Percentiles rank a stretch among this genome's conserved stretches.
Evolutionary conservation across 495 filamentous ascomycete genomes (phyloP).

Genomic region (Aspergillus ellipticus): DNA sequence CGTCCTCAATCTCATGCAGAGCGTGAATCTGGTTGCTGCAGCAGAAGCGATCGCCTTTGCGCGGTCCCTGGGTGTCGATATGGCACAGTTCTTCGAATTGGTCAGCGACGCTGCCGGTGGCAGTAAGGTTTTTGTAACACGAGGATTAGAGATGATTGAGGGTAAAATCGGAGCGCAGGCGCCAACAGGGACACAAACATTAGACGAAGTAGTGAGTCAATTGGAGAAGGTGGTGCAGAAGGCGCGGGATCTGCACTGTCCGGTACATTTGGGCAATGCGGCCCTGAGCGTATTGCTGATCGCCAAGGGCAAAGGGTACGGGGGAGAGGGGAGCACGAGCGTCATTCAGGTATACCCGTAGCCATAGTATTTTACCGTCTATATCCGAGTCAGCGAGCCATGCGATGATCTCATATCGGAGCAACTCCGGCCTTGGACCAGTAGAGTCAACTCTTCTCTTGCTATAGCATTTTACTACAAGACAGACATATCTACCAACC

Average conservation of each 20-base stretch:
- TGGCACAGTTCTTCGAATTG: conserved; percentile 61
- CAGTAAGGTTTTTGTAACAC: conserved; percentile 56
- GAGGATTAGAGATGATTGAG: conserved; percentile 52
- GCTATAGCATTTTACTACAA: too few species aligned
- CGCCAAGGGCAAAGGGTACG: conserved; percentile 31
- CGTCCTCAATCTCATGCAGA: conserved; percentile 56
- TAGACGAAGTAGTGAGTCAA: conserved; percentile 53
- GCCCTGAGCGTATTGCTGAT: conserved; percentile 37
- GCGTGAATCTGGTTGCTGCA: conserved; percentile 61
- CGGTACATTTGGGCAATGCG: conserved; percentile 40
- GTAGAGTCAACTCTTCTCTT: too few species aligned
- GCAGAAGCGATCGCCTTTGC: conserved; percentile 68
- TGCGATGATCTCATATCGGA: conserved; percentile 11
- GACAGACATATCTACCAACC: too few species aligned
- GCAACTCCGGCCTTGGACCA: conserved; percentile 15
- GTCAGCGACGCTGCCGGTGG: conserved; percentile 68
- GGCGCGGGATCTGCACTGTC: conserved; percentile 50
- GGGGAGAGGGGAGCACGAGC: conserved; percentile 28
- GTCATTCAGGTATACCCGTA: conserved; percentile 36
- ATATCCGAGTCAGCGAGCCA: neutral
- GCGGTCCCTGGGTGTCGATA: conserved; percentile 55
- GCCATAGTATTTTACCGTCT: neutral
- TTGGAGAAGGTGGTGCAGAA: conserved; percentile 59
- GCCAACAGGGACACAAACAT: conserved; percentile 32
- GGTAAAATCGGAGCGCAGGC: conserved; percentile 27